These are phyloP conservation scores for Calonectria pseudoreteaudii DNA, from an alignment of 2,329 filamentous ascomycete genomes.

Conservation along the genomic window DNA sequence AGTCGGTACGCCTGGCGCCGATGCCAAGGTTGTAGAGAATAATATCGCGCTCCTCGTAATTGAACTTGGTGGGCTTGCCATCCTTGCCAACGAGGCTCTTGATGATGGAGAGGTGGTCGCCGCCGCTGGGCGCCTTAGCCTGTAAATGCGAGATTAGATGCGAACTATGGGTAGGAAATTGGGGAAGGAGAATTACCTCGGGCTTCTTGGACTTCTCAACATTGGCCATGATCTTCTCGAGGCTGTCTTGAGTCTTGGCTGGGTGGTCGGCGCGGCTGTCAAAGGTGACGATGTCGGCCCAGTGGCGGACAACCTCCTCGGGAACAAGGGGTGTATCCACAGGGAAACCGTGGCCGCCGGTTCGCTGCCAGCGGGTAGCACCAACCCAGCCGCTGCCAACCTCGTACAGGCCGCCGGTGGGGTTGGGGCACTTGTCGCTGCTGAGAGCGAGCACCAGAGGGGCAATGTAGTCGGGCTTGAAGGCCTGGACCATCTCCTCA, in stretches of 20 bases:
- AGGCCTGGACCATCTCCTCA: conserved; percentile 97
- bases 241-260: conserved; percentile 78
- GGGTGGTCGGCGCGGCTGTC: conserved; percentile 91
- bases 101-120: conserved; percentile 80
- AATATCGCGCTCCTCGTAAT: conserved; percentile 86
- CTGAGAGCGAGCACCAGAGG: conserved; percentile 87
- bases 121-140: conserved; percentile 55
- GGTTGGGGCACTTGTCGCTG: conserved; percentile 87
- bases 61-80: conserved; percentile 78
- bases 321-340: conserved; percentile 85
- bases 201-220: conserved; percentile 83
- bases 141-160: conserved; percentile 3
- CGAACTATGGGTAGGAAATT: neutral
- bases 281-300: conserved; percentile 86
- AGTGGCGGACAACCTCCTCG: conserved; percentile 82
- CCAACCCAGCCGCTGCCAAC: conserved; percentile 95
- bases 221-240: conserved; percentile 84
- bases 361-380: conserved; percentile 93
- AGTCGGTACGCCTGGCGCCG: conserved; percentile 89
- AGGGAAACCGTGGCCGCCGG: conserved; percentile 90
- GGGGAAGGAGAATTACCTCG: conserved; percentile 65
- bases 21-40: conserved; percentile 97
- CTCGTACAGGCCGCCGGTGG: conserved; percentile 91
- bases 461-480: conserved; percentile 99
- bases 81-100: conserved; percentile 79